Conservation (phyloP, 371 early-diverging fungal genomes). For the Saksenaea vasiformis region DNA sequence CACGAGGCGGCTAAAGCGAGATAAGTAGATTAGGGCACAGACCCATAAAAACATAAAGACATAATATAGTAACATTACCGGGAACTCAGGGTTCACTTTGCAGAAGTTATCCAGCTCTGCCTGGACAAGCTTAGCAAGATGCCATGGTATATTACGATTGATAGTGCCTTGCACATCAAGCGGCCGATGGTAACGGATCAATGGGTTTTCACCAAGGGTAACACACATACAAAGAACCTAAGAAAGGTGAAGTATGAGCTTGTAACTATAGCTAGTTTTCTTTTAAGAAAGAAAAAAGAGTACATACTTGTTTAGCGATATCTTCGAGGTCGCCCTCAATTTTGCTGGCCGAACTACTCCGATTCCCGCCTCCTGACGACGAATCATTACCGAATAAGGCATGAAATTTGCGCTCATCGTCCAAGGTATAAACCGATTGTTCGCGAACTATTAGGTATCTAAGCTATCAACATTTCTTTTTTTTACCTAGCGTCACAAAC, state of each 20-base stretch:
- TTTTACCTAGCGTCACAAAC: conserved; percentile 6
- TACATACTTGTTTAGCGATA: conserved; percentile 65
- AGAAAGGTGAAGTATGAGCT: neutral
- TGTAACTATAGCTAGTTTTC: no score
- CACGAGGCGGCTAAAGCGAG: conserved; percentile 49
- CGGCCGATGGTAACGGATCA: conserved; percentile 83
- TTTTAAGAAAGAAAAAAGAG: no score
- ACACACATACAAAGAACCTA: conserved; percentile 74
- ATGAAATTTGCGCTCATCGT: conserved; percentile 67
- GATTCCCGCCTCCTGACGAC: conserved; percentile 19
- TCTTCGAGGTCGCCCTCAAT: conserved; percentile 64
- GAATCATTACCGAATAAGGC: conserved; percentile 51
- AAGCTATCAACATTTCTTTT: neutral
- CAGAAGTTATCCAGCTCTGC: conserved; percentile 63
- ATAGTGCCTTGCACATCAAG: conserved; percentile 71
- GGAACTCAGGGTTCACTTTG: conserved; percentile 61
- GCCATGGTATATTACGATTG: conserved; percentile 55
- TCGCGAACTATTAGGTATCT: conserved; percentile 66
- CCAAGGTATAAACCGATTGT: conserved; percentile 78
- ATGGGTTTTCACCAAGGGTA: conserved; percentile 82
- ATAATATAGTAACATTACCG: conserved; percentile 33
- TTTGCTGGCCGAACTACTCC: conserved; percentile 35
- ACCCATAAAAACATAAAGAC: neutral
- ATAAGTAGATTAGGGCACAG: neutral
- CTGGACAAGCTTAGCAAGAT: conserved; percentile 57